Evolutionary conservation across 2,329 filamentous ascomycete genomes (phyloP), one percentile per base, ranked within the genome.

Genomic region (Cytospora schulzeri): DNA sequence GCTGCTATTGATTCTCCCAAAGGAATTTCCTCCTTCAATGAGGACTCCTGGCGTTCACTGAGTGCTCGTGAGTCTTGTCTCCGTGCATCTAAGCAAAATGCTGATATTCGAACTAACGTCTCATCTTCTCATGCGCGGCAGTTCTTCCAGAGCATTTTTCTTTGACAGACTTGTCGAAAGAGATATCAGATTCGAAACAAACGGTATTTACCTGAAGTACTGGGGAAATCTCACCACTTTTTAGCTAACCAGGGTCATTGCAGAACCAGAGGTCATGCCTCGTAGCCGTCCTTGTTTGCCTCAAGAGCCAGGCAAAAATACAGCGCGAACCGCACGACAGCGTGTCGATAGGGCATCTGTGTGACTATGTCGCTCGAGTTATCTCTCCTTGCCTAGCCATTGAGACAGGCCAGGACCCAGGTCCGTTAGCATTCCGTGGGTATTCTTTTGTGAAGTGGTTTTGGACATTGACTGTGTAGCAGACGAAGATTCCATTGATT

Each of bases 201-300:
- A 50, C 57, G 61, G 65, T 60, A 64, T 3, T 24, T 41, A n/a
- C 29, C 56, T 29, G 17, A 14, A 24, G 15, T 12, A 24, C 17
- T 41, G 1, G 9, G 6, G 29, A 14, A 7, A 14, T 14, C 22
- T n/a, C 14, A 26, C 22, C 1, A 17, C 8, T 22, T 24, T 17
- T n/a, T 33, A 48, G 62, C 62, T 64, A 24, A 64, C 5, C 28
- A 9, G 24, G n/a, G 7, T 48, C 26, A 22, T 33, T 33, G 11
- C 24, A 66, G 65, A 29, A 53, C 50, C 26, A 22, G n/a, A 53
- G 52, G 24, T 28, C 58, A 38, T 48, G 58, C 15, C 56, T 65
- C 38, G 26, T 67, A 45, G 59, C 52, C 14, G 31, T 60, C 24
- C 63, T 65, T 28, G 56, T 59, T 38, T 60, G 56, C n/a, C 53